Evolutionary conservation across 2,329 filamentous ascomycete species (phyloP), one percentile per base, ranked within the genome.

Genomic region (Exophiala bonariae): DNA sequence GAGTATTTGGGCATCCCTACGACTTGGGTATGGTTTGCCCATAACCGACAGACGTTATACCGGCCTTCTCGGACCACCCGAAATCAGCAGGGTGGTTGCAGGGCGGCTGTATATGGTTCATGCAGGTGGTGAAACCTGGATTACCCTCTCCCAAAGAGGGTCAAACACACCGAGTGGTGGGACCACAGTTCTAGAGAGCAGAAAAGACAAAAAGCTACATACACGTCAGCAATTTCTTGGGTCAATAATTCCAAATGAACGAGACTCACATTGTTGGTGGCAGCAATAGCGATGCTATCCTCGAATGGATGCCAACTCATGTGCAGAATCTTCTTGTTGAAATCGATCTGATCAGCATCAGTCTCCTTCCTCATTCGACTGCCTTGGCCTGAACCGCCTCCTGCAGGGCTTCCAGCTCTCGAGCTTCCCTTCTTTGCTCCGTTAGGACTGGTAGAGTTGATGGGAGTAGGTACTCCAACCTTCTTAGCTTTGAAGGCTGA

Each of bases 301-400:
- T 99, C 93, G 63, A 95, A 96, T 39, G 93, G 93, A 83, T 99
- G 93, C 93, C 93, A 99, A 74, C 92, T 97, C 93, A 99, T 99
- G 70, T 99, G 93, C 66, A 99, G 70, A 63, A 99, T 99, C 82
- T 99, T 99, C 82, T 97, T 99, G 80, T 97, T 97, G 73, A 97
- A 99, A 72, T 99, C 93, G 70, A 97, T 97, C 75, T 97, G 92
- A 70, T 99, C 92, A 49, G 93, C 93, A 70, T 99, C 93, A 43
- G 93, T 99, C 76, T 99, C 93, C 75, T 96, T 97, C 64, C 91
- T 86, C 93, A 99, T 97, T 61, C 93, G 82, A 66, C 93, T 89
- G 47, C 89, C 90, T 64, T 91, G 87, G 35, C 86, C 86, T 44
- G 80, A 76, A 22, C 67, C 70, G 41, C 83, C 83, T 41, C 82